These are phyloP conservation scores for Plasmodium gallinaceum DNA, from an alignment of 169 alveolate genomes.

Conservation along the genomic window DNA sequence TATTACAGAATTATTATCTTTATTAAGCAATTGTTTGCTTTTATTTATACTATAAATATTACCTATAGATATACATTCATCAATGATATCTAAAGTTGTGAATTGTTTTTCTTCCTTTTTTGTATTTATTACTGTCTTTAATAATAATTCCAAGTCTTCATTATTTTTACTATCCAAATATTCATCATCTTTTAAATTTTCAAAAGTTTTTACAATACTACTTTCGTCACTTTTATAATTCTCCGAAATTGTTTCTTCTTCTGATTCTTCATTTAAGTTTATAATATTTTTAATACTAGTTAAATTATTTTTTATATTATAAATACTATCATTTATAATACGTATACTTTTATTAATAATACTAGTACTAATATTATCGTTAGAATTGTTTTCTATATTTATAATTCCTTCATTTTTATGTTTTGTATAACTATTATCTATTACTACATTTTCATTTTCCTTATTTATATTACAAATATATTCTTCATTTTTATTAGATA, in stretches of 20 bases:
- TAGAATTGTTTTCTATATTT: not conserved
- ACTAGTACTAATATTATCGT: not conserved
- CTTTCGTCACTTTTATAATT: not conserved
- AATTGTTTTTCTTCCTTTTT: slow-evolving; percentile 48
- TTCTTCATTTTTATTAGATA: not conserved
- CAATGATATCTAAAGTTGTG: slow-evolving; percentile 31
- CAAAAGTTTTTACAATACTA: slow-evolving; percentile 14
- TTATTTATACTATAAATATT: not conserved
- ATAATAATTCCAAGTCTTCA: slow-evolving; percentile 10
- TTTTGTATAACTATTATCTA: slow-evolving; percentile 1
- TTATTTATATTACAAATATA: not conserved
- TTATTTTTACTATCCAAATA: slow-evolving; percentile 4
- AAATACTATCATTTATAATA: slow-evolving; percentile 40
- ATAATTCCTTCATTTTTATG: not conserved
- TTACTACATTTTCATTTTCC: not conserved
- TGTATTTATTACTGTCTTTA: slow-evolving; percentile 34
- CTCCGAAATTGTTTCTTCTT: not conserved
- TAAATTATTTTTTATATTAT: slow-evolving; percentile 20
- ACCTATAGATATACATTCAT: slow-evolving; percentile 73
- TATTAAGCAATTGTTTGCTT: not conserved
- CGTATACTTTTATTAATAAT: slow-evolving; percentile 26
- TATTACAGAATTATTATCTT: not conserved
- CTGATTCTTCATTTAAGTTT: slow-evolving; percentile 8
- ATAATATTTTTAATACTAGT: slow-evolving; percentile 17
- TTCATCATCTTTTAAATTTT: slow-evolving; percentile 8